Conservation (phyloP, 148 eudicot species). For the Camellia sinensis region DNA sequence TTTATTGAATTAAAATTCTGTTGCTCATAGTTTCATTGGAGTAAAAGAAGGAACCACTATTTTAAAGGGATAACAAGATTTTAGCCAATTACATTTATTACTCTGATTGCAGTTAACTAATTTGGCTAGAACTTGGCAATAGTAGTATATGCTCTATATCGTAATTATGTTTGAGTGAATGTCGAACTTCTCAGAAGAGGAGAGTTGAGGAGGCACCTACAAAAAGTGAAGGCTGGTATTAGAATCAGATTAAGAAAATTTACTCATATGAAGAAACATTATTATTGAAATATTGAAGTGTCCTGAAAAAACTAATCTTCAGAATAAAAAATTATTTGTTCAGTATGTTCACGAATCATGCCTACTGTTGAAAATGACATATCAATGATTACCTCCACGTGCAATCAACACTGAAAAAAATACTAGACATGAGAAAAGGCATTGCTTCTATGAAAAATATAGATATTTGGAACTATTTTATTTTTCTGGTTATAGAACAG, state of each 20-base stretch:
- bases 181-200: conserved; percentile 9
- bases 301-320: background rate
- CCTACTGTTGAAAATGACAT: no score
- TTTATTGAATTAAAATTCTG: background rate
- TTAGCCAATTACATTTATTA: background rate
- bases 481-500: no score
- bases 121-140: background rate
- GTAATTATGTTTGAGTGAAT: background rate
- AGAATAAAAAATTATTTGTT: background rate
- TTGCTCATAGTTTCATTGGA: background rate
- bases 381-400: no score
- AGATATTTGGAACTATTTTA: no score
- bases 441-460: no score
- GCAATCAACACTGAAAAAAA: no score
- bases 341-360: background rate
- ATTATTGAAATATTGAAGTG: background rate
- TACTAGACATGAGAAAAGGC: no score
- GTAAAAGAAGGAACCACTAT: background rate
- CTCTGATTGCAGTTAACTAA: background rate
- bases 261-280: background rate
- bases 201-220: conserved; percentile 18
- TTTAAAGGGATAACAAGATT: background rate
- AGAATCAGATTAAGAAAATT: conserved; percentile 5
- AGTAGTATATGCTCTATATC: background rate
- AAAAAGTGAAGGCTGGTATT: background rate